Percentiles rank a stretch among this genome's conserved stretches.
phyloP scores from a whole-genome alignment of 108 stramenopile species.

The Fragilariopsis cylindrus region DNA sequence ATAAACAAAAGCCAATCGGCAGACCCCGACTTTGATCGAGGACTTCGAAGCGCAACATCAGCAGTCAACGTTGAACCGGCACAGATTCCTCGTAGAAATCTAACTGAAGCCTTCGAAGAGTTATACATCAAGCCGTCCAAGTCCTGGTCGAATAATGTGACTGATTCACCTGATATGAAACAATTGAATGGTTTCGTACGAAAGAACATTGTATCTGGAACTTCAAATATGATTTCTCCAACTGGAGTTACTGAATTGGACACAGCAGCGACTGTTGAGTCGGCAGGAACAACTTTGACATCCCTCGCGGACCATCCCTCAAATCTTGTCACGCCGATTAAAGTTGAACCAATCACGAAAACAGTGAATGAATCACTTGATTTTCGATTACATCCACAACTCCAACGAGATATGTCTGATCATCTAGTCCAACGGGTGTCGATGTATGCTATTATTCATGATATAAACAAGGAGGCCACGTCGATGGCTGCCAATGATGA shows the following conservation, averaged over 20 bases:
- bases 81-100: conserved; percentile 49
- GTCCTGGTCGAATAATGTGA: conserved; percentile 9
- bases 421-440: conserved; percentile 72
- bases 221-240: conserved; percentile 37
- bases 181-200: background rate
- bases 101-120: conserved; percentile 60
- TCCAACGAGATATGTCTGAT: conserved; percentile 64
- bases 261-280: conserved; percentile 1
- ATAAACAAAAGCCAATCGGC: conserved; percentile 14
- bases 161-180: conserved; percentile 19
- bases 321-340: conserved; percentile 5
- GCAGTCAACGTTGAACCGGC: conserved; percentile 11
- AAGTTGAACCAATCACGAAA: background rate
- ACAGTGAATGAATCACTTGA: conserved; percentile 27
- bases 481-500: conserved; percentile 56
- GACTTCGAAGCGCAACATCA: conserved; percentile 2
- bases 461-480: conserved; percentile 84
- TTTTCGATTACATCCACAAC: conserved; percentile 54
- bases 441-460: conserved; percentile 80
- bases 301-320: background rate
- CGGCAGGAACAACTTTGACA: background rate
- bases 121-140: conserved; percentile 30
- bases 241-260: conserved; percentile 43
- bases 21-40: conserved; percentile 18
- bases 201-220: background rate